Percentiles rank a stretch among this genome's conserved stretches.
These are phyloP conservation scores for Aspergillus tubingensis DNA, from an alignment of 2,329 filamentous ascomycete species.

Conservation along the genomic window DNA sequence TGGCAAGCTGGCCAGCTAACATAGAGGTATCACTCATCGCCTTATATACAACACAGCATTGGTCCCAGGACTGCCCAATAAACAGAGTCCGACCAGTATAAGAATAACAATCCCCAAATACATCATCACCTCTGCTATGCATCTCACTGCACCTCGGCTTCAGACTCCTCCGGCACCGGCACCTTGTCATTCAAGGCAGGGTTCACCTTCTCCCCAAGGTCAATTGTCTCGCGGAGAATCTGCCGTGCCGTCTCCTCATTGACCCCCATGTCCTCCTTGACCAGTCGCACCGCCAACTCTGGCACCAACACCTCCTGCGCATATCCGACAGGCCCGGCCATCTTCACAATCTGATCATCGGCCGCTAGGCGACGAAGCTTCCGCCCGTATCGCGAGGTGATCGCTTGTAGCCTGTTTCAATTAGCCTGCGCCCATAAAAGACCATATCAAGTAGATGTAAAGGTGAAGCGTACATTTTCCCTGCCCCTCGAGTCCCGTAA, in stretches of 20 bases:
- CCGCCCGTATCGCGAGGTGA: constrained; percentile 62
- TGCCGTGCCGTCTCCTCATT: constrained; percentile 49
- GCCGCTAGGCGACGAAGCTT: constrained; percentile 64
- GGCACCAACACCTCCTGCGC: constrained; percentile 77
- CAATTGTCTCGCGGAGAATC: constrained; percentile 67
- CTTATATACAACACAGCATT: too few relatives aligned
- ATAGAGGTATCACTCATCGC: not conserved
- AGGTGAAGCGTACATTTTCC: constrained; percentile 61
- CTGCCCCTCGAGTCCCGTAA: constrained; percentile 75
- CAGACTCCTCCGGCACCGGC: constrained; percentile 20
- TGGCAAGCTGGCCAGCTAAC: too few relatives aligned
- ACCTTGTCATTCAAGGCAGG: constrained; percentile 64
- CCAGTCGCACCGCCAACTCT: constrained; percentile 60
- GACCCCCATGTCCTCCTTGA: constrained; percentile 61
- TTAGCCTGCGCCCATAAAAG: not conserved
- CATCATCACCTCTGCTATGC: not conserved
- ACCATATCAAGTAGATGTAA: not conserved
- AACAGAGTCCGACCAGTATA: too few relatives aligned
- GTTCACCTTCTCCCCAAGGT: constrained; percentile 68
- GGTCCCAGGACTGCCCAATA: too few relatives aligned
- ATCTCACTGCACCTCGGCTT: not conserved
- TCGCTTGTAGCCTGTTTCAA: constrained; percentile 52
- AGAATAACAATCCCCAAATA: too few relatives aligned
- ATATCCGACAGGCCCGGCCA: constrained; percentile 67
- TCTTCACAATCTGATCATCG: constrained; percentile 66